phyloP scores from a whole-genome alignment of 345 rosid species.

The Hirschfeldia incana region DNA sequence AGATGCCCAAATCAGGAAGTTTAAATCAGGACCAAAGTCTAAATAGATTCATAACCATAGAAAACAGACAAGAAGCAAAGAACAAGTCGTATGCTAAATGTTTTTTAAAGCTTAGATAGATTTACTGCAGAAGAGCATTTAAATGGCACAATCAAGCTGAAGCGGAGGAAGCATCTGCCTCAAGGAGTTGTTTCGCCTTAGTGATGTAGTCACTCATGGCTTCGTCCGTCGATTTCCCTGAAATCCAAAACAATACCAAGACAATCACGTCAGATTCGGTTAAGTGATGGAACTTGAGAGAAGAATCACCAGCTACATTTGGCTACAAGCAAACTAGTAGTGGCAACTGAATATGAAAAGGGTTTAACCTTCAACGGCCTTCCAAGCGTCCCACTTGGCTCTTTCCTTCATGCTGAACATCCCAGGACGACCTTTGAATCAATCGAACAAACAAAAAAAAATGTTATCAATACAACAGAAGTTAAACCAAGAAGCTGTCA shows the following conservation, averaged over 20 bases:
- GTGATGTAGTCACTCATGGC: conserved; percentile 79
- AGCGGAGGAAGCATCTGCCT: conserved; percentile 48
- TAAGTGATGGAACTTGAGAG: background rate
- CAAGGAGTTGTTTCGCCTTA: conserved; percentile 73
- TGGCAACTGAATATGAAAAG: background rate
- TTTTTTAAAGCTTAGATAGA: conserved; percentile 27
- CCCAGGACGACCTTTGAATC: conserved; percentile 78
- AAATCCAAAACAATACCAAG: background rate
- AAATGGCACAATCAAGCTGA: conserved; percentile 40
- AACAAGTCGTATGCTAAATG: conserved; percentile 22
- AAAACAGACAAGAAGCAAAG: conserved; percentile 30
- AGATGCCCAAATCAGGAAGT: background rate
- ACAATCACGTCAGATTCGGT: background rate
- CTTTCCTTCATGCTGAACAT: conserved; percentile 75
- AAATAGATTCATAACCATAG: conserved; percentile 6
- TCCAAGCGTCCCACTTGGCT: conserved; percentile 99
- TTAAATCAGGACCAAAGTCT: conserved; percentile 6
- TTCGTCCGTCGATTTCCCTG: conserved; percentile 69
- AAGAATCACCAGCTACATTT: background rate
- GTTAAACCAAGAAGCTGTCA: no score
- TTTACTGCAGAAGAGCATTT: conserved; percentile 1
- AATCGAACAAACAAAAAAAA: background rate
- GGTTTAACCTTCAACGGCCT: conserved; percentile 83
- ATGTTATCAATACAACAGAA: no score
- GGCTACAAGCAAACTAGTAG: background rate